phyloP scores from a whole-genome alignment of 2,329 filamentous ascomycete species.

The Plectosphaerella sp. region DNA sequence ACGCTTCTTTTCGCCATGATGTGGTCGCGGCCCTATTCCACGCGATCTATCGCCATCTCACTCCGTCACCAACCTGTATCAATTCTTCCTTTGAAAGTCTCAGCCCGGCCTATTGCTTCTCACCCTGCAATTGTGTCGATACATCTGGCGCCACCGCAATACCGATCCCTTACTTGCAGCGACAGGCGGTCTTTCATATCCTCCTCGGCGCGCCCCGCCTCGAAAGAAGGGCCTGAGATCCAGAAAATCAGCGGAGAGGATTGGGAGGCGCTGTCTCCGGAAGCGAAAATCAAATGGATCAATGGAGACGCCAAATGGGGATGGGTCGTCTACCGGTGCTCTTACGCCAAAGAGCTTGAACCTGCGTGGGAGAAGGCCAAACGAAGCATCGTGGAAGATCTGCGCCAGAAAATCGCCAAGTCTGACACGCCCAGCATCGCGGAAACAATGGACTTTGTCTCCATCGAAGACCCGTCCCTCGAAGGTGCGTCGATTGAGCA shows the following conservation, averaged over 20 bases:
- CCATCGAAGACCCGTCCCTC: conserved; percentile 10
- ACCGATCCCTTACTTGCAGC: too few species aligned
- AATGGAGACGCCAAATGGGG: background rate
- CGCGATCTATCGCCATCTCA: too few species aligned
- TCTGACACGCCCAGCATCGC: conserved; percentile 9
- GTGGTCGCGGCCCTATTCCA: too few species aligned
- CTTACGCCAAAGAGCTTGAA: background rate
- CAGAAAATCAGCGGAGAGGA: background rate
- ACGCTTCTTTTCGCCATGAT: too few species aligned
- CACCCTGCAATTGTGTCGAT: too few species aligned
- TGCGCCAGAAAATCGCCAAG: background rate
- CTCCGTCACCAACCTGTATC: too few species aligned
- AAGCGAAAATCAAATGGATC: background rate
- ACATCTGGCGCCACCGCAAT: too few species aligned
- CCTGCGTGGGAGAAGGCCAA: background rate
- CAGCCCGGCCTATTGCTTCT: too few species aligned
- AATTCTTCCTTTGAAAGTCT: too few species aligned
- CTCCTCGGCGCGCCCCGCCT: too few species aligned
- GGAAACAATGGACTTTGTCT: conserved; percentile 11
- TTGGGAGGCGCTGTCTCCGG: background rate
- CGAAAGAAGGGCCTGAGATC: too few species aligned
- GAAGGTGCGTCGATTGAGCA: conserved; percentile 11
- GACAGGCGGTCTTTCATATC: too few species aligned
- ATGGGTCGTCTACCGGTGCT: background rate
- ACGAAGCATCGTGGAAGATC: background rate